A percentile compares a stretch with the other conserved stretches of the same genome.
These are phyloP conservation scores for Skeletonema marinoi DNA, from an alignment of 108 stramenopile genomes.

Conservation along the genomic window DNA sequence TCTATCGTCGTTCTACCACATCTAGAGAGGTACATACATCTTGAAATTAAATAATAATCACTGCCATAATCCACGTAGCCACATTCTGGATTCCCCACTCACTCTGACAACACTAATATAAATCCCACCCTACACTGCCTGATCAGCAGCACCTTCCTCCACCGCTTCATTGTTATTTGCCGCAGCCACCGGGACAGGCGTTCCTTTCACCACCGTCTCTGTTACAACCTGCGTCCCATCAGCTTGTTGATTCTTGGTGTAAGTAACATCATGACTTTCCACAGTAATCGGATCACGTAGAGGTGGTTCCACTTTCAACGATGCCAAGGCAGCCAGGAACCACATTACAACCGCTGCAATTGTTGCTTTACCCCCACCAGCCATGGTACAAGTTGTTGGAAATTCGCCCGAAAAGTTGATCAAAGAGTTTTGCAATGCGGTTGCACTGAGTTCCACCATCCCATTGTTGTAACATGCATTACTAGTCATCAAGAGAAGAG, in stretches of 20 bases:
- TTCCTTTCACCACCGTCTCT: slow-evolving; percentile 45
- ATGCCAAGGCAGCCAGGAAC: slow-evolving; percentile 41
- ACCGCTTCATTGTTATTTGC: neutral
- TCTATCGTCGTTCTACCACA: no score
- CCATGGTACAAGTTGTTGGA: slow-evolving; percentile 25
- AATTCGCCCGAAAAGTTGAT: slow-evolving; percentile 10
- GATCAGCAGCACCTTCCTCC: neutral
- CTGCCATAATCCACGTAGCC: no score
- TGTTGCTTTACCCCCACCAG: slow-evolving; percentile 31
- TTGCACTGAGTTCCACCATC: neutral
- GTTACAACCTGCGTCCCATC: slow-evolving; percentile 41
- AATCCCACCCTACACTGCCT: neutral
- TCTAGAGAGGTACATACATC: no score
- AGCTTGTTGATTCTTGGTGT: slow-evolving; percentile 38
- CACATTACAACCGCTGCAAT: slow-evolving; percentile 50
- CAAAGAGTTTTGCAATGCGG: neutral
- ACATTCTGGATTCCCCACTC: no score
- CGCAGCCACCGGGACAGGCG: slow-evolving; percentile 16
- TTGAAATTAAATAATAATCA: no score
- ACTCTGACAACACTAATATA: no score
- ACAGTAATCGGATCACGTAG: slow-evolving; percentile 24
- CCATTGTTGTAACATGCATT: slow-evolving; percentile 46
- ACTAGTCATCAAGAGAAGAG: slow-evolving; percentile 45
- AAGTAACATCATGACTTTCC: slow-evolving; percentile 47
- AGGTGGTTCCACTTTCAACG: slow-evolving; percentile 35